Conservation (phyloP, 495 filamentous ascomycete genomes). For the Penicillium subrubescens region DNA sequence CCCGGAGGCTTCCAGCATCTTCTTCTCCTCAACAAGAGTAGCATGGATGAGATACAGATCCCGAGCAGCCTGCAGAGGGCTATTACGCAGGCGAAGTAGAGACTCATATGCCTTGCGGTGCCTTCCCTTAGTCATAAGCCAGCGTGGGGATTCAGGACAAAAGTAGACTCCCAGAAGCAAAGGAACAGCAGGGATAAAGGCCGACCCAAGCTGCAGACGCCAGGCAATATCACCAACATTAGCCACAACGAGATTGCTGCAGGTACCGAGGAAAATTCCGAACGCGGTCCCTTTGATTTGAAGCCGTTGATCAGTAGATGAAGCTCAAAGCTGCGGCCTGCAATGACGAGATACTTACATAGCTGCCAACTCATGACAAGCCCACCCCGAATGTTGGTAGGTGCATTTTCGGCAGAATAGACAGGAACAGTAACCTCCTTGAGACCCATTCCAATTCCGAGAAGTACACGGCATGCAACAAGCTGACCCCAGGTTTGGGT, state of each 20-base stretch:
- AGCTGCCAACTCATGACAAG: slow-evolving; percentile 88
- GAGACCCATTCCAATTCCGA: slow-evolving; percentile 72
- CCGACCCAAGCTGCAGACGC: slow-evolving; percentile 78
- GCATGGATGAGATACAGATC: slow-evolving; percentile 77
- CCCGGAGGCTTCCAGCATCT: slow-evolving; percentile 32
- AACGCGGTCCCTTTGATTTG: slow-evolving; percentile 61
- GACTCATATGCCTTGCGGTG: slow-evolving; percentile 65
- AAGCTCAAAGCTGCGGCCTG: no score
- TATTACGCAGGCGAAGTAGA: slow-evolving; percentile 61
- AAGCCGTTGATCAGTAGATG: no score
- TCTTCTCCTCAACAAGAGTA: slow-evolving; percentile 46
- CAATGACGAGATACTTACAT: slow-evolving; percentile 37
- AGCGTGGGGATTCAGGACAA: slow-evolving; percentile 60
- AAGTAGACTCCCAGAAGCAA: slow-evolving; percentile 66
- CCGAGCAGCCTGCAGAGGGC: slow-evolving; percentile 68
- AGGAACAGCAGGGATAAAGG: slow-evolving; percentile 75
- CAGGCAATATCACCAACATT: slow-evolving; percentile 61
- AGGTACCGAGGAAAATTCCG: slow-evolving; percentile 72
- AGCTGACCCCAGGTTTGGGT: slow-evolving; percentile 65
- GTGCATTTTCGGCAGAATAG: slow-evolving; percentile 75
- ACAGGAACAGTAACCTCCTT: slow-evolving; percentile 65
- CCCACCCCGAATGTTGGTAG: slow-evolving; percentile 72
- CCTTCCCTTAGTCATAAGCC: slow-evolving; percentile 63
- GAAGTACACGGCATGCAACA: slow-evolving; percentile 61
- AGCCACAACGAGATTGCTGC: slow-evolving; percentile 69